Percentiles rank a stretch among this genome's conserved stretches.
Evolutionary conservation across 305 asterid genomes (phyloP).

Genomic region (Ilex paraguariensis): DNA sequence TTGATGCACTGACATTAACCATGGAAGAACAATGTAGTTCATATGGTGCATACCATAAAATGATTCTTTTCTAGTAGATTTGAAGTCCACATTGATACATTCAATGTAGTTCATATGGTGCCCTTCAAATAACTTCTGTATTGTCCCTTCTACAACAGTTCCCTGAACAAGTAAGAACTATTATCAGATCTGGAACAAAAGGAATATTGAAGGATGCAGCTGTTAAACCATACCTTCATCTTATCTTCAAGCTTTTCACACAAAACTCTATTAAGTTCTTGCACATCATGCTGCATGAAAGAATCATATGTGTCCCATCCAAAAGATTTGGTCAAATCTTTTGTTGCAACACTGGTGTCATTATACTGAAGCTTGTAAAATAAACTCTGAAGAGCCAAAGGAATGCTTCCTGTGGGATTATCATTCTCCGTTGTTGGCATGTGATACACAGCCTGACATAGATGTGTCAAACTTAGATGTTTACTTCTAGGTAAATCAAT

Average conservation of each 20-base stretch:
- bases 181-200: background rate
- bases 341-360: slow-evolving; percentile 84
- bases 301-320: slow-evolving; percentile 96
- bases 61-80: slow-evolving; percentile 64
- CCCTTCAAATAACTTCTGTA: slow-evolving; percentile 93
- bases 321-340: slow-evolving; percentile 89
- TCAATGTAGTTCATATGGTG: slow-evolving; percentile 88
- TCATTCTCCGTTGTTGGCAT: slow-evolving; percentile 98
- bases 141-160: slow-evolving; percentile 91
- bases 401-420: slow-evolving; percentile 88
- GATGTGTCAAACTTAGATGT: slow-evolving; percentile 25
- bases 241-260: slow-evolving; percentile 93
- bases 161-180: slow-evolving; percentile 47
- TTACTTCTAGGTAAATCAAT: slow-evolving; percentile 8
- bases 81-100: slow-evolving; percentile 73
- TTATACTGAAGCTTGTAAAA: slow-evolving; percentile 89
- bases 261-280: slow-evolving; percentile 83
- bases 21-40: slow-evolving; percentile 7
- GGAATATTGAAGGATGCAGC: background rate
- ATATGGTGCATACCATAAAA: slow-evolving; percentile 53
- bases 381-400: slow-evolving; percentile 86
- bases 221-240: slow-evolving; percentile 58
- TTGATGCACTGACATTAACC: slow-evolving; percentile 6
- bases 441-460: slow-evolving; percentile 82
- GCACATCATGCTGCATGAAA: slow-evolving; percentile 93